These are phyloP conservation scores for Microdochium paspali DNA, from an alignment of 2,329 filamentous ascomycete genomes.

Conservation along the genomic window DNA sequence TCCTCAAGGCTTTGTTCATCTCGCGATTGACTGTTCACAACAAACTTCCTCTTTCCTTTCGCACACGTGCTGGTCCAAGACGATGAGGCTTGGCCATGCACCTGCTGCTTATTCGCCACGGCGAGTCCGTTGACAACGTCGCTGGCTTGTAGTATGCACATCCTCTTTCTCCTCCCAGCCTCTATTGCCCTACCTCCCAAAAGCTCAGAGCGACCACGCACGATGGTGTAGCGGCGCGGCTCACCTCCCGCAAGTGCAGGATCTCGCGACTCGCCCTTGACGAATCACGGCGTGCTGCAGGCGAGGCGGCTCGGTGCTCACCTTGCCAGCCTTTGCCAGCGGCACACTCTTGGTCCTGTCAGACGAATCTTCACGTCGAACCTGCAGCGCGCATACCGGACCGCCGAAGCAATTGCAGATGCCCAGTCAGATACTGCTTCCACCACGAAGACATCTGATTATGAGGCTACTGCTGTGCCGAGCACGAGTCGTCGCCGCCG, in stretches of 20 bases:
- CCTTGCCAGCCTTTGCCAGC: constrained; percentile 29
- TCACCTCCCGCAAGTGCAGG: constrained; percentile 52
- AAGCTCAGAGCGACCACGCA: constrained; percentile 3
- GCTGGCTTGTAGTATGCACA: constrained; percentile 59
- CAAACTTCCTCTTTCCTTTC: neutral
- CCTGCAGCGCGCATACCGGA: constrained; percentile 62
- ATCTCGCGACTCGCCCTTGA: constrained; percentile 69
- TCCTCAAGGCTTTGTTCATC: neutral
- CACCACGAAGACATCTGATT: neutral
- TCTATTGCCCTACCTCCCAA: constrained; percentile 3
- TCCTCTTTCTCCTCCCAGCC: constrained; percentile 1
- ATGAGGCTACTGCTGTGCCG: neutral
- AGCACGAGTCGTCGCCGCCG: constrained; percentile 6
- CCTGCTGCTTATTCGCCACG: constrained; percentile 75
- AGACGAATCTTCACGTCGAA: constrained; percentile 70
- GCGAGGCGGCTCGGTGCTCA: constrained; percentile 60
- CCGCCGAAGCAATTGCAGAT: constrained; percentile 55
- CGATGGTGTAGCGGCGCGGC: constrained; percentile 8
- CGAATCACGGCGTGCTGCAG: constrained; percentile 73
- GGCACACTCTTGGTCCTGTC: constrained; percentile 23
- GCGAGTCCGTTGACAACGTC: constrained; percentile 85
- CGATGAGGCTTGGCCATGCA: constrained; percentile 25
- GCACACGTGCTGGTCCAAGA: neutral
- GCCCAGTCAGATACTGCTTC: constrained; percentile 32
- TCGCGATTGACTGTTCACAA: neutral